phyloP scores from a whole-genome alignment of 345 rosid species.

The Trapa bicornis region DNA sequence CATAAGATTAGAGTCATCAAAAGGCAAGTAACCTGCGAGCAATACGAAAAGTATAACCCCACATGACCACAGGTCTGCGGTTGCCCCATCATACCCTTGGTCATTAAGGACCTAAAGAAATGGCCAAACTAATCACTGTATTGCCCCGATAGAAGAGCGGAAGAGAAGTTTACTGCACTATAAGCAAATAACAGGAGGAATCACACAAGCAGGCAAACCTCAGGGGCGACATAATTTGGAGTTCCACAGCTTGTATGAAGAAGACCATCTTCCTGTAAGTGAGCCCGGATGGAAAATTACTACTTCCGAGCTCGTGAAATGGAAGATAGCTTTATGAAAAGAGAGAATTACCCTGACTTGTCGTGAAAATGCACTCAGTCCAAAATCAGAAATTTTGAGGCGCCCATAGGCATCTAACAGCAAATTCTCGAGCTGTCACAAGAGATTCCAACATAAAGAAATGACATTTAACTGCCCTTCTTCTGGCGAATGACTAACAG shows the following conservation, averaged over 20 bases:
- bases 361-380: conserved; percentile 87
- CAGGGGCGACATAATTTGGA: conserved; percentile 97
- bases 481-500: neutral
- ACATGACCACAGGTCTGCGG: conserved; percentile 96
- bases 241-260: conserved; percentile 96
- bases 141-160: neutral
- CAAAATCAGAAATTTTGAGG: conserved; percentile 96
- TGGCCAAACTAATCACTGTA: neutral
- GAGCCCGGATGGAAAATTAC: conserved; percentile 10
- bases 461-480: neutral
- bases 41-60: conserved; percentile 93
- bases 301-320: neutral
- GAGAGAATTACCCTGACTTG: conserved; percentile 74
- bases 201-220: conserved; percentile 33
- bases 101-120: conserved; percentile 77
- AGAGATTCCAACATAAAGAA: conserved; percentile 10
- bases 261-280: conserved; percentile 82
- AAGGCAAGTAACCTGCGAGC: conserved; percentile 99
- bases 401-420: conserved; percentile 72
- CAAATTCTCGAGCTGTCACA: conserved; percentile 78
- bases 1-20: conserved; percentile 91
- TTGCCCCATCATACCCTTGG: conserved; percentile 91
- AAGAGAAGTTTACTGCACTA: neutral
- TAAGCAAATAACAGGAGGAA: conserved; percentile 4
- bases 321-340: neutral